phyloP scores from a whole-genome alignment of 371 early-diverging fungal species.

The Rhizopus delemar region DNA sequence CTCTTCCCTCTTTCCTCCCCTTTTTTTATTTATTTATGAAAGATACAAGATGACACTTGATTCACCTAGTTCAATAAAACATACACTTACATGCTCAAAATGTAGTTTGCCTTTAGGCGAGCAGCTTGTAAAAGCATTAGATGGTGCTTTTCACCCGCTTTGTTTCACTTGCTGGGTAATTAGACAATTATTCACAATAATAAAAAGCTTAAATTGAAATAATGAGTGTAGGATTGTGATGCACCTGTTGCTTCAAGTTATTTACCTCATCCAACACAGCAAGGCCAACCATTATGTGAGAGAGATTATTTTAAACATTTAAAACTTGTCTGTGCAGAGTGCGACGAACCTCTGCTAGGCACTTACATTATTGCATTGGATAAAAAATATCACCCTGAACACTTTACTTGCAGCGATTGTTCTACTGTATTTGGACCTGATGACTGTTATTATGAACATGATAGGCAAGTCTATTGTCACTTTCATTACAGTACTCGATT shows the following conservation, averaged over 20 bases:
- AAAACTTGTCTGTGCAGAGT: conserved; percentile 85
- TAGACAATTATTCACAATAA: neutral
- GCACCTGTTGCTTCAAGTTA: conserved; percentile 83
- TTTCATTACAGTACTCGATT: conserved; percentile 90
- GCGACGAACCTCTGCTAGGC: conserved; percentile 86
- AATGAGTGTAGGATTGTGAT: conserved; percentile 72
- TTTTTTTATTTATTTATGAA: neutral
- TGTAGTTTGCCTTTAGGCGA: conserved; percentile 88
- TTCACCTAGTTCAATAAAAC: conserved; percentile 32
- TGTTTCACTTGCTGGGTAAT: conserved; percentile 92
- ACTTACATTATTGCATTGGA: conserved; percentile 91
- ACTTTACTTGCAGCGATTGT: conserved; percentile 94
- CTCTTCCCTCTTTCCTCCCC: neutral
- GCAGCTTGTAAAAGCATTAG: conserved; percentile 90
- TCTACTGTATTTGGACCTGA: conserved; percentile 90
- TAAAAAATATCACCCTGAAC: conserved; percentile 92
- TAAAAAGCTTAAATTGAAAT: neutral
- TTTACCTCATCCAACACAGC: conserved; percentile 69
- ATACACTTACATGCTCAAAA: conserved; percentile 81
- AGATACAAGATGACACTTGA: conserved; percentile 1
- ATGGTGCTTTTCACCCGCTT: conserved; percentile 93
- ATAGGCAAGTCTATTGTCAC: conserved; percentile 90
- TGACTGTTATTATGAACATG: conserved; percentile 94
- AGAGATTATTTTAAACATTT: conserved; percentile 87
- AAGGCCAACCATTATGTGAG: conserved; percentile 79